Evolutionary conservation across 495 filamentous ascomycete genomes (phyloP).

Genomic region (Glonium stellatum): DNA sequence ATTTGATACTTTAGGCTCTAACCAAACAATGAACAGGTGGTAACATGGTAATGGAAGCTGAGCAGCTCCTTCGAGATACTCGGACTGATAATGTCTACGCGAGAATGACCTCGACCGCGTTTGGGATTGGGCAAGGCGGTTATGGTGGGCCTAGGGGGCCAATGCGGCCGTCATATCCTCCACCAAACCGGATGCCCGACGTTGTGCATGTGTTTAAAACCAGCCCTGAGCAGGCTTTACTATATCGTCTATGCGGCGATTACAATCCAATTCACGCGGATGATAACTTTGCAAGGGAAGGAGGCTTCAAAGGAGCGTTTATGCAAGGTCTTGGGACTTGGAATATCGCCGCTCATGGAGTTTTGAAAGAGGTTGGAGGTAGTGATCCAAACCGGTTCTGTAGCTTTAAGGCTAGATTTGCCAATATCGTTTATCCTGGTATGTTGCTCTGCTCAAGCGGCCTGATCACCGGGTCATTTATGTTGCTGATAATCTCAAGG

Average conservation of each 20-base stretch:
- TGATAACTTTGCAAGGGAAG: conserved; percentile 28
- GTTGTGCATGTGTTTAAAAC: conserved; percentile 27
- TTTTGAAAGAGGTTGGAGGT: conserved; percentile 26
- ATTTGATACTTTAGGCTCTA: too few species aligned
- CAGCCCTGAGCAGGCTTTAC: conserved; percentile 25
- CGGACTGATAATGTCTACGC: conserved; percentile 64
- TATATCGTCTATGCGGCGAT: conserved; percentile 36
- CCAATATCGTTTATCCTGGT: conserved; percentile 33
- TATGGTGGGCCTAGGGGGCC: conserved; percentile 68
- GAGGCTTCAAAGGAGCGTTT: conserved; percentile 31
- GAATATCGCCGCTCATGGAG: conserved; percentile 34
- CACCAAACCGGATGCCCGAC: conserved; percentile 28
- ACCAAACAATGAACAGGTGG: too few species aligned
- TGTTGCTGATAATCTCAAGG: conserved; percentile 1
- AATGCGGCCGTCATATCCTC: conserved; percentile 11
- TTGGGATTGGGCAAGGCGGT: conserved; percentile 75
- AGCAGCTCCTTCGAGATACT: conserved; percentile 68
- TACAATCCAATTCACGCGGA: conserved; percentile 35
- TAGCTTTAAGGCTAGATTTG: conserved; percentile 31
- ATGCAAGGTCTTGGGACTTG: conserved; percentile 33
- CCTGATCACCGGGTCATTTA: background rate
- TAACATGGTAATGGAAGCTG: conserved; percentile 75
- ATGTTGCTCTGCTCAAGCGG: background rate
- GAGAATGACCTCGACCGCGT: conserved; percentile 59
- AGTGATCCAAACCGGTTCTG: conserved; percentile 27